Base-by-base conservation (phyloP, 441 rosid species). In the Aleurites moluccanus region DNA sequence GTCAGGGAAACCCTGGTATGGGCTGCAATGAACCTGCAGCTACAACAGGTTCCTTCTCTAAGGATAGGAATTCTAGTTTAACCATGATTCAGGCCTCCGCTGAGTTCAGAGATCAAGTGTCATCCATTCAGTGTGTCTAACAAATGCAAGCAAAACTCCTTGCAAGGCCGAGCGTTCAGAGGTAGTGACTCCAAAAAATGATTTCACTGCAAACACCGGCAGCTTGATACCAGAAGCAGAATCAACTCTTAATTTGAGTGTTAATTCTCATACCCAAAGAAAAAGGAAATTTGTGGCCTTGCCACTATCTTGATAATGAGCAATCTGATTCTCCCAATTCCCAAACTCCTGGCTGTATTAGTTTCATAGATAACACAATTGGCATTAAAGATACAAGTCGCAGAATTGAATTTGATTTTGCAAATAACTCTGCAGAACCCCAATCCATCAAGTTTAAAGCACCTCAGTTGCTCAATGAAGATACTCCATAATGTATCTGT, bases 221-320 rank as follows among this genome's bases (percentile, higher is more conserved):
- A 78, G 80, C 81, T n/a, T 75, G 82, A 80, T 73, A 70, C 77
- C 77, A 67, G 94, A 88, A 82, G 80, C 57, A 65, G 95, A 89
- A 62, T 84, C 87, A 56, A 76, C 93, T 79, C 69, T 82, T 76
- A 83, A 83, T 83, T 66, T 57, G 52, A 95, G 99, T 73, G 93
- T 84, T 77, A 92, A 87, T 83, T 96, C 97, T 75, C 92, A 81
- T 78, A 79, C 83, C 73, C 84, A 80, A 72, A 93, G 92, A 80
- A 85, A 88, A 82, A 89, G 90, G 85, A 87, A 81, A 83, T 76
- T 73, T 70, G 68, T 78, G n/a, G 73, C 67, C 83, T 85, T 81
- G 28, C 83, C 87, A 55, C 74, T 80, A 80, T 78, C 85, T 87
- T 71, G 73, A 60, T 33, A 85, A 78, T 59, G 88, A 79, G 79